A percentile compares a stretch with the other conserved stretches of the same genome.
These are phyloP conservation scores for Eucalyptus lansdowneana DNA, from an alignment of 345 rosid genomes.

Conservation along the genomic window DNA sequence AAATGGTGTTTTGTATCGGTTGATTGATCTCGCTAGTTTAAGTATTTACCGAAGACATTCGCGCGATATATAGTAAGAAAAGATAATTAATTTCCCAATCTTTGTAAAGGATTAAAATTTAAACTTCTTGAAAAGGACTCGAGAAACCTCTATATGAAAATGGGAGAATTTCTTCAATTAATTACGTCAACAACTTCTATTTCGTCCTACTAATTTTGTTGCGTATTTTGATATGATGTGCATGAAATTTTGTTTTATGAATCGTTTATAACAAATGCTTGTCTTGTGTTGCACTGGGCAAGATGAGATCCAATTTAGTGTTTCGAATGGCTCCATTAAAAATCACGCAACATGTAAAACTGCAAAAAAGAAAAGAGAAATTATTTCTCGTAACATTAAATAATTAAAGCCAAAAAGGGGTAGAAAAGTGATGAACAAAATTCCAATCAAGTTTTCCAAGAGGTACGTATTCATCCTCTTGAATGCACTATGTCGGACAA, in stretches of 20 bases:
- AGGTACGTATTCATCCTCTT: neutral
- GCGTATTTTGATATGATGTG: too few species aligned
- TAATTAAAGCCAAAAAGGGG: neutral
- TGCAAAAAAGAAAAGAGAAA: neutral
- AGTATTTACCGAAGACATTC: neutral
- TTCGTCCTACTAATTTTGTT: accelerated
- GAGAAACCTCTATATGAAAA: neutral
- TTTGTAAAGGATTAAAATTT: neutral
- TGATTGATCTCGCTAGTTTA: neutral
- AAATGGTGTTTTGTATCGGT: neutral
- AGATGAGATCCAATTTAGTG: neutral
- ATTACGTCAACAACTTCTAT: accelerated
- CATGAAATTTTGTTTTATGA: neutral
- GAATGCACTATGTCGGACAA: neutral
- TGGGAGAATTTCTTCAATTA: neutral
- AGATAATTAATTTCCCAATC: neutral
- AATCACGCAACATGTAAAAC: neutral
- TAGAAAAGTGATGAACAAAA: neutral
- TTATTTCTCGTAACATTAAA: neutral
- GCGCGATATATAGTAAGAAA: accelerated
- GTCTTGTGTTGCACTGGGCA: neutral
- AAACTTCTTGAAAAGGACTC: neutral
- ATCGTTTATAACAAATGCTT: accelerated
- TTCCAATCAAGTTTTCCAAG: neutral
- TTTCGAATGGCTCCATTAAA: neutral